Evolutionary conservation across 768 basidiomycete species (phyloP), one percentile per base, ranked within the genome.

Genomic region (Amanita exitialis): DNA sequence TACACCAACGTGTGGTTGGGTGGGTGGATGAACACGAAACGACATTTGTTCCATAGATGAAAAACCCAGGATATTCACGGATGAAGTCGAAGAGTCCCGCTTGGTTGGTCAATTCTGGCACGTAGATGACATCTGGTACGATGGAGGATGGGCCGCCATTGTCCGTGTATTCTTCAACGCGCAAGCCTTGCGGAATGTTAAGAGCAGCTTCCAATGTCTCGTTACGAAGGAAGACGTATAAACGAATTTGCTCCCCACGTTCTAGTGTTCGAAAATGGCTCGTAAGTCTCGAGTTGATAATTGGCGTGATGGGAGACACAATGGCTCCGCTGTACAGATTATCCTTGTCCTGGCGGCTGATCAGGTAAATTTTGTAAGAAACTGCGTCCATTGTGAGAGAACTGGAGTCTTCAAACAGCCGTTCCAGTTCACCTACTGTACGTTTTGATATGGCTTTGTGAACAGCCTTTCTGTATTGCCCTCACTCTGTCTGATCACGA

Each of bases 331-430:
- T 44, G 37, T 21, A 16, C 32, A 51, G 25, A 32, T 52, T 20
- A 13, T 51, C 35, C 30, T 37, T 16, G 15, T 48, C 10, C 49
- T 47, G 47, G 42, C 54, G 52, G 32, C 47, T 55, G 48, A 53
- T 49, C 44, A 57, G 54, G 45, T 39, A 57, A 16, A 57, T 55
- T 32, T 49, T 49, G 36, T 53, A 36, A 27, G 56, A 49, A 21
- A 58, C 25, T 25, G 25, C 43, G 32, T 44, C 28, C 21, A 56
- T 44, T n/a, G 38, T 8, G 18, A 21, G 25, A 28, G 25, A 25
- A 25, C 5, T 3, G 25, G 50, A 39, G 18, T 54, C 44, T 38
- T 48, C 28, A 34, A 58, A 44, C 39, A 53, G 34, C 44, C 44
- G 18, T 32, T 49, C 36, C 39, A 57, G 49, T 1, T 44, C 13